These are phyloP conservation scores for Alternaria sp. DNA, from an alignment of 2,329 filamentous ascomycete species.

Conservation along the genomic window DNA sequence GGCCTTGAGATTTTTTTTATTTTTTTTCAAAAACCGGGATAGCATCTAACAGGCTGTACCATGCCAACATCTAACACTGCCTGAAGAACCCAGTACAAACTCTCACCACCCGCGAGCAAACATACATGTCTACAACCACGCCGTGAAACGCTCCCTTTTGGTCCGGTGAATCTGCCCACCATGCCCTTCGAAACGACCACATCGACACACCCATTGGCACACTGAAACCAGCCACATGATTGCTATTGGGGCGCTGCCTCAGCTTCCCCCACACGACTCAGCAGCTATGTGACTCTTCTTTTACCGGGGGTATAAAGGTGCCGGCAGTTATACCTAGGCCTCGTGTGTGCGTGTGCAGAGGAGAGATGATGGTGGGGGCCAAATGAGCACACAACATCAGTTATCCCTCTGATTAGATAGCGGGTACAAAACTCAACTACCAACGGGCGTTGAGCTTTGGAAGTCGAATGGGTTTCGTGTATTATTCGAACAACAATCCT, in stretches of 20 bases:
- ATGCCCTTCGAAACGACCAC: background rate
- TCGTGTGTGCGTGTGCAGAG: conserved; percentile 6
- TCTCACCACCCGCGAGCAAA: background rate
- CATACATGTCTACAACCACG: background rate
- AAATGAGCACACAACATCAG: background rate
- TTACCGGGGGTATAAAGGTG: conserved; percentile 20
- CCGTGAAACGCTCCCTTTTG: background rate
- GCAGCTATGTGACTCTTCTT: background rate
- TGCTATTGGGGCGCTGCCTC: conserved; percentile 5
- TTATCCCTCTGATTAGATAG: background rate
- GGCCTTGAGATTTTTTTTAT: conserved; percentile 8
- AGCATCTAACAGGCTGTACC: background rate
- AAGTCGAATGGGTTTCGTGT: background rate
- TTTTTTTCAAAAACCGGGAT: conserved; percentile 2
- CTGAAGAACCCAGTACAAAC: background rate
- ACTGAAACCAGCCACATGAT: background rate
- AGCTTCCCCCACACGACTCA: background rate
- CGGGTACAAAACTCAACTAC: background rate
- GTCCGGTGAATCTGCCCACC: background rate
- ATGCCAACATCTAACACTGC: background rate
- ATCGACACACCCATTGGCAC: background rate
- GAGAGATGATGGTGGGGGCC: background rate
- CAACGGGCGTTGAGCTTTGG: background rate
- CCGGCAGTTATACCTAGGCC: conserved; percentile 6
- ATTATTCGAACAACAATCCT: background rate